A percentile compares a stretch with the other conserved stretches of the same genome.
Conservation (phyloP, 2,329 filamentous ascomycete species). For the Monilinia fructigena region DNA sequence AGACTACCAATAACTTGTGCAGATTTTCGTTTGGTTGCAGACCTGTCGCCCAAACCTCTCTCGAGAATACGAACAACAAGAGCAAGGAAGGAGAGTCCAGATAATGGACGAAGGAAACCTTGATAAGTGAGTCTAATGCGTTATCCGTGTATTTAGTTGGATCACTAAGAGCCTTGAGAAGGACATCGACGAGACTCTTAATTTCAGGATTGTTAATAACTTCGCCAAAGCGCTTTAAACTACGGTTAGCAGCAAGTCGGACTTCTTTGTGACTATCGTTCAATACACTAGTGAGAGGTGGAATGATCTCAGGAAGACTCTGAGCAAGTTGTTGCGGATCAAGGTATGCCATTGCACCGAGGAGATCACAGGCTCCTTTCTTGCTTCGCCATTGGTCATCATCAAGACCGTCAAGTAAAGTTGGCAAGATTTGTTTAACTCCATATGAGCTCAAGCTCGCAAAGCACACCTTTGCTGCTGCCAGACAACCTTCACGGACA, state of each 20-base stretch:
- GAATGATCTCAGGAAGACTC: conserved; percentile 94
- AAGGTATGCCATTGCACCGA: conserved; percentile 97
- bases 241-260: conserved; percentile 85
- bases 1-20: conserved; percentile 97
- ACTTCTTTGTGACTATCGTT: conserved; percentile 99
- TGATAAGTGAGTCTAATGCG: conserved; percentile 89
- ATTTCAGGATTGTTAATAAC: conserved; percentile 98
- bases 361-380: conserved; percentile 92
- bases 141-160: conserved; percentile 97
- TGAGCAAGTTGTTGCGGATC: conserved; percentile 91
- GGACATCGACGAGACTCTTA: conserved; percentile 83
- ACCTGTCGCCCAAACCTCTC: conserved; percentile 85
- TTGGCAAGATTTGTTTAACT: conserved; percentile 91
- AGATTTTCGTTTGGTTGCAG: conserved; percentile 92
- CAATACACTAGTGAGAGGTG: conserved; percentile 86
- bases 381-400: conserved; percentile 98
- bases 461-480: conserved; percentile 93
- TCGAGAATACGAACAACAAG: conserved; percentile 94
- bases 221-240: conserved; percentile 95
- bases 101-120: conserved; percentile 97
- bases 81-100: conserved; percentile 96
- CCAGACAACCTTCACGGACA: conserved; percentile 88
- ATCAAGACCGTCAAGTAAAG: conserved; percentile 84
- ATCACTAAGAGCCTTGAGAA: conserved; percentile 95
- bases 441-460: conserved; percentile 90